Conservation (phyloP, 1,284 basidiomycete species). For the Ustilago vetiveriae region DNA sequence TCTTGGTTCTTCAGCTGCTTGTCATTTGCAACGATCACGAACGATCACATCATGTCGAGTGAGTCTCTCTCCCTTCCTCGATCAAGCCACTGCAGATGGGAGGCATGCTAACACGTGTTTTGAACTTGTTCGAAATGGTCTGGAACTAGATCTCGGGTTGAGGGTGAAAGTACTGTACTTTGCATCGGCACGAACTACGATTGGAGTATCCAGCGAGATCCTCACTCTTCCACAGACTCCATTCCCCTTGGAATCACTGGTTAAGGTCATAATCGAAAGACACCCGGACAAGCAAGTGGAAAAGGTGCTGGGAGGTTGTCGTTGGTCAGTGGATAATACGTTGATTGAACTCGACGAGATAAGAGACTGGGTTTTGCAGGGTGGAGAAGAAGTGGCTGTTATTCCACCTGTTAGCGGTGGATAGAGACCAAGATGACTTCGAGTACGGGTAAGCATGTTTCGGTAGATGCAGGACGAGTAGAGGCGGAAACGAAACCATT, state of each 20-base stretch:
- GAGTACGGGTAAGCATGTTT: neutral
- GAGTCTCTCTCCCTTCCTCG: neutral
- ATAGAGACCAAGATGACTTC: constrained; percentile 11
- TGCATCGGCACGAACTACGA: constrained; percentile 36
- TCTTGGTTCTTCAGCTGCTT: neutral
- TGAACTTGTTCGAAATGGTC: no score
- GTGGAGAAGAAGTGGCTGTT: constrained; percentile 80
- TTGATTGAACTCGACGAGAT: constrained; percentile 76
- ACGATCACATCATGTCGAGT: constrained; percentile 25
- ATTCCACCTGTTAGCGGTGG: constrained; percentile 82
- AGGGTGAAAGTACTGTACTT: constrained; percentile 41
- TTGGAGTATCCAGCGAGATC: constrained; percentile 23
- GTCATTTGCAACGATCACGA: no score
- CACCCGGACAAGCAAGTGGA: constrained; percentile 2
- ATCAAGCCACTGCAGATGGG: no score
- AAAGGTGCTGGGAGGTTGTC: constrained; percentile 11
- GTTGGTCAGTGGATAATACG: constrained; percentile 77
- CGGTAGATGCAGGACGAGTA: neutral
- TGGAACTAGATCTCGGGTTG: no score
- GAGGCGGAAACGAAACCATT: constrained; percentile 16
- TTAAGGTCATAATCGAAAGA: constrained; percentile 69
- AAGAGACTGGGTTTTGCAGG: constrained; percentile 69
- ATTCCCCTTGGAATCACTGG: constrained; percentile 73
- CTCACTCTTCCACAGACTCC: constrained; percentile 25
- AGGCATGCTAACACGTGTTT: no score